Conservation (phyloP, 2,329 filamentous ascomycete species). For the Ceratocystis eucalypticola region DNA sequence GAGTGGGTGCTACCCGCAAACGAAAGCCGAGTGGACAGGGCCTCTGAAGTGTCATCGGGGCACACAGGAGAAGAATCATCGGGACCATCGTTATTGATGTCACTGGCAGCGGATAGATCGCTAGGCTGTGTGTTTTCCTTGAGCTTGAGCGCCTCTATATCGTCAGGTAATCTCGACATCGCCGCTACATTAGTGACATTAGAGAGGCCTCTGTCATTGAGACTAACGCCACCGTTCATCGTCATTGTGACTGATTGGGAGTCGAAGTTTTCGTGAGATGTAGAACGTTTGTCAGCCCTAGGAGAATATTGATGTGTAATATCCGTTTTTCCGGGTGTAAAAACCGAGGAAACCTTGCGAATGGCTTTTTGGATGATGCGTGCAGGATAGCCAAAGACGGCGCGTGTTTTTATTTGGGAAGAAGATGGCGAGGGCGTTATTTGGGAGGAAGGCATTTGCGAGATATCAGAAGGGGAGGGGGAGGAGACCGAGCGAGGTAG, state of each 20-base stretch:
- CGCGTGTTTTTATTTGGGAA: conserved; percentile 14
- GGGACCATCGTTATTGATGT: background rate
- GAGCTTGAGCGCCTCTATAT: background rate
- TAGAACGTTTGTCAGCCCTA: background rate
- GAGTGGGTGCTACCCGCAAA: conserved; percentile 18
- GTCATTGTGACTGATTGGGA: background rate
- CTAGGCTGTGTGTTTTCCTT: background rate
- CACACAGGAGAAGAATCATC: background rate
- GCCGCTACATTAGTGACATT: background rate
- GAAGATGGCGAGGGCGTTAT: conserved; percentile 8
- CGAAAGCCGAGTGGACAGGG: conserved; percentile 12
- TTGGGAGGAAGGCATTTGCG: background rate
- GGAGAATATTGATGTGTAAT: background rate
- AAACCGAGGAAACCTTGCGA: conserved; percentile 16
- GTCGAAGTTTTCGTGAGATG: conserved; percentile 5
- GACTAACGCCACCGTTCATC: background rate
- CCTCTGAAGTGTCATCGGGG: conserved; percentile 9
- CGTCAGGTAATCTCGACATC: background rate
- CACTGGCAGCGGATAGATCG: background rate
- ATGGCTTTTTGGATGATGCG: conserved; percentile 18
- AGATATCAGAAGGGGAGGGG: background rate
- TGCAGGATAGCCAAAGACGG: conserved; percentile 12
- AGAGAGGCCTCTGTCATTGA: background rate
- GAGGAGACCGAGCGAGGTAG: background rate
- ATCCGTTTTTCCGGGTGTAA: conserved; percentile 13